These are phyloP conservation scores for Monilinia fructigena DNA, from an alignment of 2,329 filamentous ascomycete genomes.

Conservation along the genomic window DNA sequence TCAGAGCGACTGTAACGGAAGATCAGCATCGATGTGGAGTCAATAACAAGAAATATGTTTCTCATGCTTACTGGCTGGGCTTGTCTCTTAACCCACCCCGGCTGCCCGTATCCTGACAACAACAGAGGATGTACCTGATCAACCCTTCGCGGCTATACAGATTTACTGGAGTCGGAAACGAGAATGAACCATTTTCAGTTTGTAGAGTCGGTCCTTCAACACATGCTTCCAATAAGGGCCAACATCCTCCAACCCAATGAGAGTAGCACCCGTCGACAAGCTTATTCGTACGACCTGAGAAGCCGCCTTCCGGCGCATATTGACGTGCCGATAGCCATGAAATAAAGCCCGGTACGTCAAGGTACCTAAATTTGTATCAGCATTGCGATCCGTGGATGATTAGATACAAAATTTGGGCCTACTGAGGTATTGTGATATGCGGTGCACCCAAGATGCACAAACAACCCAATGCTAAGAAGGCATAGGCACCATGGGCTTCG, in stretches of 20 bases:
- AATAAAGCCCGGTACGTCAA: constrained; percentile 74
- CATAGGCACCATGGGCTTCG: constrained; percentile 95
- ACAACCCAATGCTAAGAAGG: constrained; percentile 89
- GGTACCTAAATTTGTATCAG: constrained; percentile 52
- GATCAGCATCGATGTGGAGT: constrained; percentile 27
- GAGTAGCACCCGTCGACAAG: constrained; percentile 97
- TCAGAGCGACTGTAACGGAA: constrained; percentile 62
- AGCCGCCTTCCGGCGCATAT: constrained; percentile 86
- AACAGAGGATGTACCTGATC: constrained; percentile 84
- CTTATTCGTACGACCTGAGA: constrained; percentile 94
- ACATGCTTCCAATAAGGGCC: constrained; percentile 83
- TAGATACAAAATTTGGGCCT: constrained; percentile 41
- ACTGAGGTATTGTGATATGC: constrained; percentile 70
- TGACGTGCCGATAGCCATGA: constrained; percentile 89
- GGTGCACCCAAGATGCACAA: constrained; percentile 83
- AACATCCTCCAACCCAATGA: constrained; percentile 95
- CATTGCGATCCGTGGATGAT: constrained; percentile 23
- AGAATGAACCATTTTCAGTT: constrained; percentile 19
- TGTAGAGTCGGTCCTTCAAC: constrained; percentile 49
- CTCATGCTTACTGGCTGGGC: constrained; percentile 71
- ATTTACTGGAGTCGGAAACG: constrained; percentile 40
- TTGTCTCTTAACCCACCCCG: constrained; percentile 89
- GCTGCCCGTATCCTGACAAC: constrained; percentile 71
- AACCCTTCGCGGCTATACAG: constrained; percentile 82
- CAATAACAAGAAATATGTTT: constrained; percentile 23